Conservation (phyloP, 768 basidiomycete species). For the Macrolepiota fuliginosa region DNA sequence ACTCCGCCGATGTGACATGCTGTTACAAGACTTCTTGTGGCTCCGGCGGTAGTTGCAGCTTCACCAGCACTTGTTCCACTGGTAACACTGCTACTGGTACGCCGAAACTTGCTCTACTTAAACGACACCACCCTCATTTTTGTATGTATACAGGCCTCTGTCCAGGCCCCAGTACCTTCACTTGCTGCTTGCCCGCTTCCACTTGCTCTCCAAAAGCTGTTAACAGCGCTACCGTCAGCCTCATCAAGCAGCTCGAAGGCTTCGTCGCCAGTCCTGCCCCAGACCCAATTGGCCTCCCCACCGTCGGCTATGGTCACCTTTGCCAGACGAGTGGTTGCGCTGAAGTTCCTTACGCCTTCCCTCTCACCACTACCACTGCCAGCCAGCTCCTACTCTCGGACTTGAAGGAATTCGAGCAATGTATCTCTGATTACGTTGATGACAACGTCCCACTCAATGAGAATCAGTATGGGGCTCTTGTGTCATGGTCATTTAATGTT, state of each 20-base stretch:
- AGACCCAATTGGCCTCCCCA: slow-evolving; percentile 32
- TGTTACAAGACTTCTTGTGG: slow-evolving; percentile 25
- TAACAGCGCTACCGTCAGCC: slow-evolving; percentile 25
- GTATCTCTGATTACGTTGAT: slow-evolving; percentile 23
- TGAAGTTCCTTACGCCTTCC: slow-evolving; percentile 30
- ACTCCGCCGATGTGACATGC: slow-evolving; percentile 23
- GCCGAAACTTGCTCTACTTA: not conserved
- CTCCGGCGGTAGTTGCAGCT: slow-evolving; percentile 23
- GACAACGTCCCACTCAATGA: slow-evolving; percentile 24
- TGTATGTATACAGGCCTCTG: slow-evolving; percentile 21
- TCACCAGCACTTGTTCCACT: slow-evolving; percentile 19
- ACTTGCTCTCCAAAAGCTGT: slow-evolving; percentile 18
- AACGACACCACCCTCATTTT: not conserved
- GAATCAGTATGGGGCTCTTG: slow-evolving; percentile 32
- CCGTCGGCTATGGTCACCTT: slow-evolving; percentile 33
- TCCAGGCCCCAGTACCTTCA: slow-evolving; percentile 24
- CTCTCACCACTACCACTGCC: slow-evolving; percentile 27
- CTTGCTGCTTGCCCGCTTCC: slow-evolving; percentile 23
- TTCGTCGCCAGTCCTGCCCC: slow-evolving; percentile 28
- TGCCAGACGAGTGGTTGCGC: slow-evolving; percentile 19
- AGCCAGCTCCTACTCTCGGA: slow-evolving; percentile 27
- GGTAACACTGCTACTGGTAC: slow-evolving; percentile 23
- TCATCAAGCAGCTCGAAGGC: slow-evolving; percentile 30
- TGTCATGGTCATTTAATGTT: slow-evolving; percentile 30
- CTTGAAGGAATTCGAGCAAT: slow-evolving; percentile 20